Evolutionary conservation across 345 rosid genomes (phyloP).

Genomic region (Melaleuca quinquenervia): DNA sequence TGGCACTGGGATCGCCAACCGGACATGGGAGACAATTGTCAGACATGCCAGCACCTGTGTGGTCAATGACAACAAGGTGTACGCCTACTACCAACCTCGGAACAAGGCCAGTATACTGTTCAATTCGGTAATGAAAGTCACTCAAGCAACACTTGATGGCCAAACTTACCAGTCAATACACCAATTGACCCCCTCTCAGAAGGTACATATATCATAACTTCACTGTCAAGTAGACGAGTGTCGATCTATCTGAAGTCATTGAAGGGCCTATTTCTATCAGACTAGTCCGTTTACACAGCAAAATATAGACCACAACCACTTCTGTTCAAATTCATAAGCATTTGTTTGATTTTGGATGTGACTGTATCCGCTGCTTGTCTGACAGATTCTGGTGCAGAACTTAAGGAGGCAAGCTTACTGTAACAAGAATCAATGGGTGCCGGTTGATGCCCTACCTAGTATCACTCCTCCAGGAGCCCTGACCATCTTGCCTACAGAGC

Average conservation of each 20-base stretch:
- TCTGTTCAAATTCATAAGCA: background rate
- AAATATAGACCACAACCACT: background rate
- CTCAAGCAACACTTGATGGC: conserved; percentile 29
- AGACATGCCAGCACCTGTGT: conserved; percentile 53
- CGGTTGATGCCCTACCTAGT: conserved; percentile 3
- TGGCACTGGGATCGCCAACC: conserved; percentile 25
- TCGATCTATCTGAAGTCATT: background rate
- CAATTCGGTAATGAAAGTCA: conserved; percentile 35
- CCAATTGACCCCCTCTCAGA: conserved; percentile 16
- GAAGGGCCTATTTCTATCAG: background rate
- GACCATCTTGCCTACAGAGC: conserved; percentile 13
- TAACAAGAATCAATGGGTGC: conserved; percentile 10
- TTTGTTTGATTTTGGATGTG: background rate
- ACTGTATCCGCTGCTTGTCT: background rate
- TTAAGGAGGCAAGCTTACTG: conserved; percentile 36
- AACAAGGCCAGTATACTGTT: conserved; percentile 26
- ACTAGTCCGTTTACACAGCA: background rate
- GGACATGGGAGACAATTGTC: conserved; percentile 44
- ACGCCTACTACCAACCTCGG: conserved; percentile 15
- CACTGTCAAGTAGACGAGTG: background rate
- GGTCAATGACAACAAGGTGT: conserved; percentile 31
- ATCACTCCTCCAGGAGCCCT: conserved; percentile 20
- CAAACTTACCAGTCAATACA: conserved; percentile 11
- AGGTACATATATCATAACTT: conserved; percentile 12
- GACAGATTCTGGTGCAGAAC: conserved; percentile 29